These are phyloP conservation scores for Dalbergia cochinchinensis DNA, from an alignment of 306 rosid genomes.

Conservation along the genomic window DNA sequence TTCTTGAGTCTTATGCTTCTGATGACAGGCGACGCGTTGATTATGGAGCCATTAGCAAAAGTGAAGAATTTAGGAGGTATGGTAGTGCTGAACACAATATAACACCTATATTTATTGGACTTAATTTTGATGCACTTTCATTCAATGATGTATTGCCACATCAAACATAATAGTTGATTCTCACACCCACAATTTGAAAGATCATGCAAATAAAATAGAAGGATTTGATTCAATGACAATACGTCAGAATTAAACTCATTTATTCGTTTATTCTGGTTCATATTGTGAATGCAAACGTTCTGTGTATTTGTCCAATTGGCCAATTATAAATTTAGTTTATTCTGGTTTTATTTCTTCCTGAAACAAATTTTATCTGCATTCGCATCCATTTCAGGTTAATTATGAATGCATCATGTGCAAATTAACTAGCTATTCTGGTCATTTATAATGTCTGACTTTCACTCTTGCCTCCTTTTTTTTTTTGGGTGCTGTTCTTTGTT, in stretches of 20 bases:
- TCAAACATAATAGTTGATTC: no score
- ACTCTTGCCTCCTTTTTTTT: no score
- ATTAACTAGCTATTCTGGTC: background rate
- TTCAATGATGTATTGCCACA: no score
- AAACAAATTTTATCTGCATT: background rate
- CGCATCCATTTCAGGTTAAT: slow-evolving; percentile 1
- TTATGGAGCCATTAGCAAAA: slow-evolving; percentile 77
- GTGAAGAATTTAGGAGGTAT: slow-evolving; percentile 96
- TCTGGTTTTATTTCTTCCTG: background rate
- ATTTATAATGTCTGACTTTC: background rate
- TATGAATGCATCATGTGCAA: background rate
- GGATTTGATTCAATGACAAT: no score
- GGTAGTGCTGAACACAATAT: background rate
- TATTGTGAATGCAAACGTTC: background rate
- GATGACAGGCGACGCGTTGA: slow-evolving; percentile 71
- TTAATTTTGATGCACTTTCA: no score
- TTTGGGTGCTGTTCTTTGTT: background rate
- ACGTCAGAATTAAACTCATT: no score
- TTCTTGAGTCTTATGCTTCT: slow-evolving; percentile 89
- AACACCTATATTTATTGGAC: no score
- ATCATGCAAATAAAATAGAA: no score
- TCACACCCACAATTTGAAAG: no score
- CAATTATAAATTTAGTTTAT: background rate
- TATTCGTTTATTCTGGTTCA: slow-evolving; percentile 4
- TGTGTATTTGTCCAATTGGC: background rate